Evolutionary conservation across 495 filamentous ascomycete species (phyloP), one percentile per base, ranked within the genome.

Genomic region (Mytilinidion resinicola): DNA sequence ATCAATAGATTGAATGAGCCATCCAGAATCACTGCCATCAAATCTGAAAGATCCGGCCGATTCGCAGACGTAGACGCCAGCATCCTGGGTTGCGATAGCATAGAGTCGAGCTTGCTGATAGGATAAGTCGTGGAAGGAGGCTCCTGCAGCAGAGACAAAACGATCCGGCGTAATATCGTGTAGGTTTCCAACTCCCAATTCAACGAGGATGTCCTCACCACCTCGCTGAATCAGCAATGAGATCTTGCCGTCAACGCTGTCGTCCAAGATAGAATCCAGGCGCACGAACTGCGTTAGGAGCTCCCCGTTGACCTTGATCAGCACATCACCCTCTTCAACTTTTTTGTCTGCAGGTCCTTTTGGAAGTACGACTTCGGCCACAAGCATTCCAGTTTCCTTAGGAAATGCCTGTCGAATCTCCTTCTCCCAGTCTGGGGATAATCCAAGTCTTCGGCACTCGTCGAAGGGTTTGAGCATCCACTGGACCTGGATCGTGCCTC

Each of bases 391-490:
- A 14, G 90, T 96, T 73, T 96, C 93, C 61, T 87, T 88, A 1
- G 93, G 95, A 63, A 95, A 95, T 10, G 78, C 76, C 64, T 87
- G 83, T 38, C 93, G 81, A 51, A 96, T 81, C 39, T 83, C 82
- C 34, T 84, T 84, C 73, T 99, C 95, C 85, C 88, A 95, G 59
- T 91, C 82, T 0, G 89, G 79, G 1, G 81, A 86, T 53, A 99
- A 77, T 14, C 93, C 93, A 5, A 99, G 78, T 61, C 93, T 82
- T 37, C 91, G 86, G 72, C 95, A 97, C 71, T 99, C 93, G 66
- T 99, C 93, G 66, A 99, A 99, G 0, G 93, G 90, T 69, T 96
- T 96, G 55, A 96, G 80, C 11, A 96, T 78, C 86, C 95, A 99
- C 71, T 97, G 95, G 37, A 88, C 91, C 67, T 99, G 93, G 46